Conservation (phyloP, 2,329 filamentous ascomycete genomes). For the Paraconiothyrium brasiliense region DNA sequence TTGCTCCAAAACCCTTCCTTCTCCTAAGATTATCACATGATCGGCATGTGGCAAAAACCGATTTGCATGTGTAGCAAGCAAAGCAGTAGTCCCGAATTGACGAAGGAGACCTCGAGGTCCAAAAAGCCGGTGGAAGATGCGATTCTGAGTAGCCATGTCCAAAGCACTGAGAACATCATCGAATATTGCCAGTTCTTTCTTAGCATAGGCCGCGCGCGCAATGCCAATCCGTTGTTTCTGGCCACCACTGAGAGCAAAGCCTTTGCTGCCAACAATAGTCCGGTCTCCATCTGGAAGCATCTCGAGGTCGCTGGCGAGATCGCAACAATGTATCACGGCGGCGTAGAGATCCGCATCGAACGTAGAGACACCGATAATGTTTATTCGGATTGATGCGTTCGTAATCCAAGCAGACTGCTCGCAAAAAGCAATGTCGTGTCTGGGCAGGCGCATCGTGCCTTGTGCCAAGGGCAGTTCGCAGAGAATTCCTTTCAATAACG, state of each 20-base stretch:
- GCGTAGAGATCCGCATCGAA: slow-evolving; percentile 37
- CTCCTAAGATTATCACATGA: too few relatives aligned
- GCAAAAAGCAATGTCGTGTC: slow-evolving; percentile 31
- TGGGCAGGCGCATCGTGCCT: background rate
- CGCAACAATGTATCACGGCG: slow-evolving; percentile 31
- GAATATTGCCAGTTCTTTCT: slow-evolving; percentile 54
- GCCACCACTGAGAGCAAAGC: slow-evolving; percentile 59
- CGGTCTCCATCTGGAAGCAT: slow-evolving; percentile 29
- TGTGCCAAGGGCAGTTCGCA: slow-evolving; percentile 16
- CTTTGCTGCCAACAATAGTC: slow-evolving; percentile 59
- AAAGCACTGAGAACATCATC: slow-evolving; percentile 60
- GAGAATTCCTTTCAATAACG: slow-evolving; percentile 39
- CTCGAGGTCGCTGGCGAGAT: slow-evolving; percentile 25
- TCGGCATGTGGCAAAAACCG: too few relatives aligned
- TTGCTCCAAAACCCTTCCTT: too few relatives aligned
- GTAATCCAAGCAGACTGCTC: slow-evolving; percentile 36
- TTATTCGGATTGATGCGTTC: slow-evolving; percentile 31
- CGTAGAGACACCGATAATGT: slow-evolving; percentile 27
- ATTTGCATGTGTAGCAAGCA: slow-evolving; percentile 3
- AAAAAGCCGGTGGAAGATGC: slow-evolving; percentile 13
- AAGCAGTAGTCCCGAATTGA: slow-evolving; percentile 2
- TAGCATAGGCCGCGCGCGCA: slow-evolving; percentile 59
- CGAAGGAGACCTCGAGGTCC: slow-evolving; percentile 6
- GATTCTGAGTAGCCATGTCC: slow-evolving; percentile 36
- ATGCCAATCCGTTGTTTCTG: slow-evolving; percentile 57